These are phyloP conservation scores for Sphaerobolus stellatus DNA, from an alignment of 1,284 basidiomycete species.

Conservation along the genomic window DNA sequence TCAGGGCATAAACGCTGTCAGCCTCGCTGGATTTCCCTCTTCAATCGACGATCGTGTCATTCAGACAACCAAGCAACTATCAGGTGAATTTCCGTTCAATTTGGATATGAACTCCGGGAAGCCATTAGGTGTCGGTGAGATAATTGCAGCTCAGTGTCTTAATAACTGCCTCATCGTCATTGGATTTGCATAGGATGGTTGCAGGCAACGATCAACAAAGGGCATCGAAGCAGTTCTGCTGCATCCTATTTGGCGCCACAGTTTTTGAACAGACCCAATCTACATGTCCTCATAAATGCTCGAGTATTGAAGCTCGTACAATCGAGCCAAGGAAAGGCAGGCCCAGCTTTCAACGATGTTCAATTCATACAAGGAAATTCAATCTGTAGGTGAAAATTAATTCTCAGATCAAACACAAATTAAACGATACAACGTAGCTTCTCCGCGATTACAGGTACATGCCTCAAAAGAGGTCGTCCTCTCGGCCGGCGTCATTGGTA, in stretches of 20 bases:
- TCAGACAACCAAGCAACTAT: conserved; percentile 20
- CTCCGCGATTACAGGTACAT: conserved; percentile 18
- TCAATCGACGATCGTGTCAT: conserved; percentile 24
- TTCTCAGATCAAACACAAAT: neutral
- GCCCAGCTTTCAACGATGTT: conserved; percentile 18
- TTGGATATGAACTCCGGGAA: conserved; percentile 31
- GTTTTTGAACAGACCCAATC: conserved; percentile 20
- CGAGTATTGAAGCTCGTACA: neutral
- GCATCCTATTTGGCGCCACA: conserved; percentile 38
- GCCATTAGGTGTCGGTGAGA: conserved; percentile 29
- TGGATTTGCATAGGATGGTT: conserved; percentile 33
- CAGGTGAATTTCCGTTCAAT: conserved; percentile 23
- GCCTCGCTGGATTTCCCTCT: conserved; percentile 24
- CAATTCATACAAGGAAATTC: conserved; percentile 16
- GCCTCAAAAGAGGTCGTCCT: conserved; percentile 44
- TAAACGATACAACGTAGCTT: neutral
- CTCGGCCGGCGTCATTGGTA: conserved; percentile 40
- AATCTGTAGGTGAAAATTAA: no score
- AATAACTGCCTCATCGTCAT: neutral
- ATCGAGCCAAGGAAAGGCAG: conserved; percentile 4
- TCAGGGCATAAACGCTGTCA: conserved; percentile 25
- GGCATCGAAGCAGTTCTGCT: conserved; percentile 35
- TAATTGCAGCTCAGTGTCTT: neutral
- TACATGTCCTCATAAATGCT: conserved; percentile 22
- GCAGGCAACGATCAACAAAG: conserved; percentile 31